These are phyloP conservation scores for Cryphonectria naterciae DNA, from an alignment of 2,329 filamentous ascomycete genomes.

Conservation along the genomic window DNA sequence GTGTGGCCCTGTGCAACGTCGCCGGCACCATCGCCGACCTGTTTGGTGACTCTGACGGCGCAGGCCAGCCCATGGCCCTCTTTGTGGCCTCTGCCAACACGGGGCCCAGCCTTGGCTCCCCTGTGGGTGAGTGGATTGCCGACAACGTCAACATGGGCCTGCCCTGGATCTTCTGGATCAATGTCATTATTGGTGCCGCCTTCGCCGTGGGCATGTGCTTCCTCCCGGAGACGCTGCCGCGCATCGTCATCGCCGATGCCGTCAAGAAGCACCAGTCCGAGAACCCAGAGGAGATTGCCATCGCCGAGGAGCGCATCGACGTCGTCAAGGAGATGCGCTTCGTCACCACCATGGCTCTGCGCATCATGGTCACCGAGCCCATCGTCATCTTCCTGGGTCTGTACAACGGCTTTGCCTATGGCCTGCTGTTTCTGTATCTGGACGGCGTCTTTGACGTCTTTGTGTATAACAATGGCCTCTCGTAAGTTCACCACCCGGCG, in stretches of 20 bases:
- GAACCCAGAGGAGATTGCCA: conserved; percentile 38
- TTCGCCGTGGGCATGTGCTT: conserved; percentile 43
- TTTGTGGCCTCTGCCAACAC: conserved; percentile 46
- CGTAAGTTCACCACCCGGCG: conserved; percentile 29
- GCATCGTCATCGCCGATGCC: conserved; percentile 42
- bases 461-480: conserved; percentile 45
- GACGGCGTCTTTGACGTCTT: conserved; percentile 49
- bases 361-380: conserved; percentile 47
- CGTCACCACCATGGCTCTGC: conserved; percentile 46
- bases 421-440: conserved; percentile 46
- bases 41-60: conserved; percentile 43
- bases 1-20: conserved; percentile 42
- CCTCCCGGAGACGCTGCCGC: conserved; percentile 46
- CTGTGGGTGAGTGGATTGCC: conserved; percentile 44
- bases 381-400: conserved; percentile 45
- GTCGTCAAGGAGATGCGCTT: conserved; percentile 44
- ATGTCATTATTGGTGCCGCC: conserved; percentile 44
- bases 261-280: conserved; percentile 38
- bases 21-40: conserved; percentile 41
- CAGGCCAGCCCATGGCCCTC: conserved; percentile 48
- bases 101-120: conserved; percentile 45
- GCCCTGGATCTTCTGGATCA: conserved; percentile 47
- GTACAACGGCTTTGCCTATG: conserved; percentile 49
- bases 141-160: conserved; percentile 42
- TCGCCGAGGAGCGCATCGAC: conserved; percentile 41